These are phyloP conservation scores for Arachnopeziza araneosa DNA, from an alignment of 2,329 filamentous ascomycete species.

Conservation along the genomic window DNA sequence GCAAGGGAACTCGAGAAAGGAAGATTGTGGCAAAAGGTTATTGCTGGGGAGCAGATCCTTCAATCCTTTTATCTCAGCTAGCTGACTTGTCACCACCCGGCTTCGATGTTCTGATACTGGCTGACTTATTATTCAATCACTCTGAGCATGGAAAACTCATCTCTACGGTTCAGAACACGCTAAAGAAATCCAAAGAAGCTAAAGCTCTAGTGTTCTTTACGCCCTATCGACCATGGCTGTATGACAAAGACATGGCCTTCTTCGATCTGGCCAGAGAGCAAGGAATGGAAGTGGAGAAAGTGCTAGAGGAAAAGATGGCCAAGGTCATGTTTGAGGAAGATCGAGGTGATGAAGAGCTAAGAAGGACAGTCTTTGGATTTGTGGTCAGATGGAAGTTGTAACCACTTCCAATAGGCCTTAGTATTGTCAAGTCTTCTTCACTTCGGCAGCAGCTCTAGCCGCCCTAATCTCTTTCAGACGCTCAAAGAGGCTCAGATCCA, in stretches of 20 bases:
- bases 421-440: not conserved
- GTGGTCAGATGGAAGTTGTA: constrained; percentile 26
- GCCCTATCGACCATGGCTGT: constrained; percentile 86
- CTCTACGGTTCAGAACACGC: constrained; percentile 61
- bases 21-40: constrained; percentile 62
- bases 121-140: constrained; percentile 88
- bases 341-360: constrained; percentile 73
- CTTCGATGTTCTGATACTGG: constrained; percentile 81
- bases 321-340: constrained; percentile 87
- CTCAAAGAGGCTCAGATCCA: constrained; percentile 51
- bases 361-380: constrained; percentile 61
- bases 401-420: not conserved
- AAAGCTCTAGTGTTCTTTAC: constrained; percentile 85
- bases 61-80: constrained; percentile 53
- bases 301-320: constrained; percentile 77
- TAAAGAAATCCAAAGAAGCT: constrained; percentile 41
- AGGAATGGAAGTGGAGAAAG: constrained; percentile 72
- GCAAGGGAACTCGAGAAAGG: constrained; percentile 12
- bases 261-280: constrained; percentile 68
- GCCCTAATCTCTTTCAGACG: constrained; percentile 1
- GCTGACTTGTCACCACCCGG: constrained; percentile 26
- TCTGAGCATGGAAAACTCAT: constrained; percentile 77
- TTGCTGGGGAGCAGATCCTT: constrained; percentile 70
- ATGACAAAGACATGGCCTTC: constrained; percentile 78
- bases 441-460: not conserved